phyloP scores from a whole-genome alignment of 495 filamentous ascomycete species.

The Lasiosphaeria ovina region DNA sequence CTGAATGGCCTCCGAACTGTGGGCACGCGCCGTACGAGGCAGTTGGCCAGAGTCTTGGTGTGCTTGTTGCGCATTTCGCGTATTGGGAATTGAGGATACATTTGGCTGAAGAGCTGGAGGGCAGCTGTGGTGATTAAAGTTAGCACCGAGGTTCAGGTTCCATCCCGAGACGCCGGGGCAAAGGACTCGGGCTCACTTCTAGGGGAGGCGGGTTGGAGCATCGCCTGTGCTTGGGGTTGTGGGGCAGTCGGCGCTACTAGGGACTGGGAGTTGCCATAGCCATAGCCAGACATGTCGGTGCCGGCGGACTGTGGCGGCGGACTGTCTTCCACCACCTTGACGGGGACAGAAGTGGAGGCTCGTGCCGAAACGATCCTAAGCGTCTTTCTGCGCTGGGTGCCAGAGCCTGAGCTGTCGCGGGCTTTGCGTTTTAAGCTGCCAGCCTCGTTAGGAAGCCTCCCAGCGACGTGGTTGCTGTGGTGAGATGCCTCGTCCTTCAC shows the following conservation, averaged over 20 bases:
- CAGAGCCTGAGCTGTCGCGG: too few species aligned
- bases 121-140: background rate
- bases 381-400: too few species aligned
- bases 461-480: background rate
- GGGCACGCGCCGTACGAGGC: slow-evolving; percentile 14
- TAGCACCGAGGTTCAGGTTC: background rate
- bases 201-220: background rate
- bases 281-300: background rate
- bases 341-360: too few species aligned
- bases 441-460: background rate
- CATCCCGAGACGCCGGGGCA: background rate
- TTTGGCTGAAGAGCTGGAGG: slow-evolving; percentile 4
- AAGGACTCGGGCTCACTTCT: background rate
- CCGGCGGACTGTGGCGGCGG: too few species aligned
- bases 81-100: slow-evolving; percentile 7
- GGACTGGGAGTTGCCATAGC: background rate
- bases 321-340: too few species aligned
- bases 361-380: too few species aligned
- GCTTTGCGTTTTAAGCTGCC: background rate
- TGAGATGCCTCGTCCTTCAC: background rate
- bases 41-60: background rate
- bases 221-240: background rate
- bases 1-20: background rate
- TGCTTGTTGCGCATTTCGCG: too few species aligned
- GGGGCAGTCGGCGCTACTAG: background rate